Evolutionary conservation across 2,329 filamentous ascomycete genomes (phyloP).

Genomic region (Aspergillus phoenicis): DNA sequence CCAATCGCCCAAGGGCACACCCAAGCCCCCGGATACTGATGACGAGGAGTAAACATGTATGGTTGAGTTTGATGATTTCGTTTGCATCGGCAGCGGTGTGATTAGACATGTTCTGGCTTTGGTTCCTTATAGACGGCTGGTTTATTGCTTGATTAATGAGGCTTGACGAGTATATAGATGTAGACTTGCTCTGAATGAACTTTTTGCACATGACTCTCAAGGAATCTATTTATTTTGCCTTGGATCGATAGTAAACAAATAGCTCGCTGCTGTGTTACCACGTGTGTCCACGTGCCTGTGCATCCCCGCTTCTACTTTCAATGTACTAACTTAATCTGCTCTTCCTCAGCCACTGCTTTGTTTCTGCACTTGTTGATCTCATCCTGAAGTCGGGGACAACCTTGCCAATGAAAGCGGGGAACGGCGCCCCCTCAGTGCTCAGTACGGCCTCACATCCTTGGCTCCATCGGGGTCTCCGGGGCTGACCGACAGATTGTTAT

Average conservation of each 20-base stretch:
- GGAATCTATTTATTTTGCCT: too few relatives aligned
- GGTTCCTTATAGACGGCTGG: constrained; percentile 1
- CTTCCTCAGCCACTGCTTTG: too few relatives aligned
- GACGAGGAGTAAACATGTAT: constrained; percentile 59
- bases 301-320: background rate
- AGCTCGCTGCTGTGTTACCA: too few relatives aligned
- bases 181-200: constrained; percentile 1
- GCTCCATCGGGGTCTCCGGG: background rate
- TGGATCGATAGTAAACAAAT: too few relatives aligned
- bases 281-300: background rate
- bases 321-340: too few relatives aligned
- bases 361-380: too few relatives aligned
- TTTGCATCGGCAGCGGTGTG: constrained; percentile 2
- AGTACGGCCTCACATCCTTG: background rate
- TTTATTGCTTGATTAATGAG: background rate
- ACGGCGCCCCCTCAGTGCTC: too few relatives aligned
- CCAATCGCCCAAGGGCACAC: constrained; percentile 82
- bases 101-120: background rate
- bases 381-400: too few relatives aligned
- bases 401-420: background rate
- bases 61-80: background rate
- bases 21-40: constrained; percentile 74
- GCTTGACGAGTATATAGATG: constrained; percentile 3
- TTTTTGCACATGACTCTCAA: background rate
- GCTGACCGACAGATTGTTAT: background rate